Percentiles rank a stretch among this genome's conserved stretches.
Conservation (phyloP, 345 rosid genomes). For the Boechera retrofracta region DNA sequence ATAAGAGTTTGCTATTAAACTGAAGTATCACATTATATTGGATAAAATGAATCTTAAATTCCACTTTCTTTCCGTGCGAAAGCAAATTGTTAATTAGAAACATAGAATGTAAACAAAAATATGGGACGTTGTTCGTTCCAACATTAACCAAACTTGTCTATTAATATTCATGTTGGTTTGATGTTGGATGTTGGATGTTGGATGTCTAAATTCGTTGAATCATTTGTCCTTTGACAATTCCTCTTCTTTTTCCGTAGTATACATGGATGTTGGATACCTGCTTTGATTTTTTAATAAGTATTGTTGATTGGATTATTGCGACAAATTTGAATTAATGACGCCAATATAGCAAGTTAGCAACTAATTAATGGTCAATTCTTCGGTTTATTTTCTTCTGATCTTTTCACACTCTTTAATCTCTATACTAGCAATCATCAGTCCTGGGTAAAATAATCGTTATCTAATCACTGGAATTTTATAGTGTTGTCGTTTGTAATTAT, state of each 20-base stretch:
- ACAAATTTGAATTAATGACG: neutral
- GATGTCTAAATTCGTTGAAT: constrained; percentile 41
- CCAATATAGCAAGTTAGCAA: neutral
- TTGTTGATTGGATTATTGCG: neutral
- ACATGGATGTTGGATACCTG: constrained; percentile 6
- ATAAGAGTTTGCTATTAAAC: constrained; percentile 19
- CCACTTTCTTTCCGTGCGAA: constrained; percentile 22
- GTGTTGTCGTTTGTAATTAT: neutral
- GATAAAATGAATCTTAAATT: constrained; percentile 1
- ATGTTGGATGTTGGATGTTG: constrained; percentile 37
- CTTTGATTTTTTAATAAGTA: neutral
- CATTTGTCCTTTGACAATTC: constrained; percentile 21
- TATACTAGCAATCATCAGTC: no score
- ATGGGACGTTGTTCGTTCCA: constrained; percentile 36
- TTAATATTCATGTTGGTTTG: constrained; percentile 17
- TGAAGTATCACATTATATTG: neutral
- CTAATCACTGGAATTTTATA: neutral
- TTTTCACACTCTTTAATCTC: no score
- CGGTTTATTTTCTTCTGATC: no score
- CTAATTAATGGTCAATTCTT: no score
- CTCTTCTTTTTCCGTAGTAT: neutral
- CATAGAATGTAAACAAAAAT: constrained; percentile 37
- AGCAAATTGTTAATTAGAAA: neutral
- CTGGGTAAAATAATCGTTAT: no score
- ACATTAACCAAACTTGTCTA: constrained; percentile 43